These are phyloP conservation scores for Diaporthe ilicicola DNA, from an alignment of 2,329 filamentous ascomycete species.

Conservation along the genomic window DNA sequence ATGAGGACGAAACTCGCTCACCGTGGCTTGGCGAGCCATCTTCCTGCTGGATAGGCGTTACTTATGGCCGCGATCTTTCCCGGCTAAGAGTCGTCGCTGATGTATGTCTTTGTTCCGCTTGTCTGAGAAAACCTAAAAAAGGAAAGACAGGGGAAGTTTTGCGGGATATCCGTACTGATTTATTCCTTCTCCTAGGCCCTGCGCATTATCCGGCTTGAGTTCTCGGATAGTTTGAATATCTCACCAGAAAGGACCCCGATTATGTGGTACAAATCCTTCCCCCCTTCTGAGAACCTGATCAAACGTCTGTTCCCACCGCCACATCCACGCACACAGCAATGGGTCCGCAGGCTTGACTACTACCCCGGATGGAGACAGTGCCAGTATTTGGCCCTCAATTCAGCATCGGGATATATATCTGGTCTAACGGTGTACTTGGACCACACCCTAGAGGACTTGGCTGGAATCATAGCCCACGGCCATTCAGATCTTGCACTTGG, in stretches of 20 bases:
- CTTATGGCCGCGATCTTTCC: neutral
- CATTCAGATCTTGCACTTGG: neutral
- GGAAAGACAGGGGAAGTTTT: neutral
- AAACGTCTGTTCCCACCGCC: neutral
- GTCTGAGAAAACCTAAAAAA: neutral
- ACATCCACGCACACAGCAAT: neutral
- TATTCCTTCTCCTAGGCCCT: neutral
- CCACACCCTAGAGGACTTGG: neutral
- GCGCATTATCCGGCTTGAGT: neutral
- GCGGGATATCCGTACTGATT: neutral
- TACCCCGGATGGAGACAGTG: slow-evolving; percentile 14
- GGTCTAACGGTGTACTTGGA: slow-evolving; percentile 11
- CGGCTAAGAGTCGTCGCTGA: neutral
- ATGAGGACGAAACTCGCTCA: neutral
- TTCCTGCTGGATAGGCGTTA: slow-evolving; percentile 11
- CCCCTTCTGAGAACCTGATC: neutral
- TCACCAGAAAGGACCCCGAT: neutral
- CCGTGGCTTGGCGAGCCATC: slow-evolving; percentile 4
- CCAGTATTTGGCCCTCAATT: slow-evolving; percentile 5
- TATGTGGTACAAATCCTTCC: neutral
- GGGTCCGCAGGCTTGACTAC: slow-evolving; percentile 3
- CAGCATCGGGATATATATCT: neutral
- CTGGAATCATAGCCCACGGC: neutral
- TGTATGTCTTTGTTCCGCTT: neutral
- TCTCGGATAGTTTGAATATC: neutral